Percentiles rank a stretch among this genome's conserved stretches.
These are phyloP conservation scores for Vachellia pachyceras DNA, from an alignment of 306 rosid genomes.

Conservation along the genomic window DNA sequence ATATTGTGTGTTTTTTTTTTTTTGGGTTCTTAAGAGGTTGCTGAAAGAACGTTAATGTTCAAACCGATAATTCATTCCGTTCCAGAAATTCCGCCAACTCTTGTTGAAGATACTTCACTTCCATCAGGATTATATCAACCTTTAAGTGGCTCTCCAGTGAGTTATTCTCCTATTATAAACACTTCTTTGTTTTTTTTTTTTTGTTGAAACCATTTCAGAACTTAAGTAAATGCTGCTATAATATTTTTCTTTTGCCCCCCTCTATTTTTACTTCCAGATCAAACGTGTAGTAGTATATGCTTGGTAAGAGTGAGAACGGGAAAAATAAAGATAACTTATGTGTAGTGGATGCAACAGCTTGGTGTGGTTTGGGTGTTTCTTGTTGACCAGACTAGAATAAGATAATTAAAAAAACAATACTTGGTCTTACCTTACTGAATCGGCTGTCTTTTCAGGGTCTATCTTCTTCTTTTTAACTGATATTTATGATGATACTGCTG, in stretches of 20 bases:
- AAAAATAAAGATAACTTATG: not conserved
- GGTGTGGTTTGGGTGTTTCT: not conserved
- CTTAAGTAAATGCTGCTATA: not conserved
- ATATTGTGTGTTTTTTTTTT: not conserved
- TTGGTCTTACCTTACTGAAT: not conserved
- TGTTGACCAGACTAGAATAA: not conserved
- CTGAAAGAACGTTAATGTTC: conserved; percentile 1
- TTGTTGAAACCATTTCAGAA: not conserved
- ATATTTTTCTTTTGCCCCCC: not conserved
- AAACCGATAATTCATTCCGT: conserved; percentile 23
- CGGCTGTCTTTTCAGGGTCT: not conserved
- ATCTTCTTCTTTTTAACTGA: not conserved
- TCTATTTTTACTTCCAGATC: no score
- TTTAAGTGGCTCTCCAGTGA: conserved; percentile 55
- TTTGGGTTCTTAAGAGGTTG: not conserved
- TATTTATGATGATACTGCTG: not conserved
- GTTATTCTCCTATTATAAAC: conserved; percentile 34
- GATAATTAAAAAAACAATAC: not conserved
- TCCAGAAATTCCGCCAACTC: conserved; percentile 65
- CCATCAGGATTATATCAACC: conserved; percentile 51
- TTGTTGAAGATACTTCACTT: conserved; percentile 59
- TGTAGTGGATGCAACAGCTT: not conserved
- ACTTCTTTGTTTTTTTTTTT: not conserved
- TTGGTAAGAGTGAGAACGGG: conserved; percentile 16
- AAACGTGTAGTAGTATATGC: not conserved